Evolutionary conservation across 495 filamentous ascomycete genomes (phyloP), one percentile per base, ranked within the genome.

Genomic region (Tuber indicum): DNA sequence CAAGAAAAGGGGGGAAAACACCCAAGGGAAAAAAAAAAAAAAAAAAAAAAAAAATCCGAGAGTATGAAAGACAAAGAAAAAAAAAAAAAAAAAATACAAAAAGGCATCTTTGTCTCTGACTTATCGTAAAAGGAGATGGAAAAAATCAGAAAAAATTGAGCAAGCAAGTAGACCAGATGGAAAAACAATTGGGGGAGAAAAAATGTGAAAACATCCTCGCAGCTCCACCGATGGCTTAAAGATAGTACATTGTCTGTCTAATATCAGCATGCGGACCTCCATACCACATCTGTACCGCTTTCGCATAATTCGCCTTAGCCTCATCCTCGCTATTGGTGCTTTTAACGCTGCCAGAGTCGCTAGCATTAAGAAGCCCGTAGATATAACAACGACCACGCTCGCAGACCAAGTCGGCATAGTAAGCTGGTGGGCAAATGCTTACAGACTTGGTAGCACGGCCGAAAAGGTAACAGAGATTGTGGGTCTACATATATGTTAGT

Each of bases 371-470:
- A 12, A 89, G 75, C 66, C 88, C 87, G 8, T 86, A 84, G 44
- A 92, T 84, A 82, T 93, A 93, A 73, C 89, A 88, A 10, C 92
- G 86, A 0, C 91, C 90, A 3, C 92, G 87, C 44, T 90, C 89
- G 76, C 91, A 93, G 5, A 92, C 89, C 21, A 94, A 84, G 84
- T 96, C 92, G 1, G 93, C 92, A 79, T 94, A 94, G 85, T 93
- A 94, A 3, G 92, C 93, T 0, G 93, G 92, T 10, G 93, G 92
- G 74, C 91, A 93, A 46, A 94, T 88, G 76, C 89, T 91, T 62
- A 96, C 92, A 1, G 91, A 90, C 83, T 91, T 93, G 2, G 93
- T 95, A 0, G 93, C 92, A 12, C 93, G 90, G 2, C 91, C 92
- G 75, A 91, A 96, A 9, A 92, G 84, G 81, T 94, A 94, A 82